These are phyloP conservation scores for Syncephalastrum racemosum DNA, from an alignment of 371 early-diverging fungal species.

Conservation along the genomic window DNA sequence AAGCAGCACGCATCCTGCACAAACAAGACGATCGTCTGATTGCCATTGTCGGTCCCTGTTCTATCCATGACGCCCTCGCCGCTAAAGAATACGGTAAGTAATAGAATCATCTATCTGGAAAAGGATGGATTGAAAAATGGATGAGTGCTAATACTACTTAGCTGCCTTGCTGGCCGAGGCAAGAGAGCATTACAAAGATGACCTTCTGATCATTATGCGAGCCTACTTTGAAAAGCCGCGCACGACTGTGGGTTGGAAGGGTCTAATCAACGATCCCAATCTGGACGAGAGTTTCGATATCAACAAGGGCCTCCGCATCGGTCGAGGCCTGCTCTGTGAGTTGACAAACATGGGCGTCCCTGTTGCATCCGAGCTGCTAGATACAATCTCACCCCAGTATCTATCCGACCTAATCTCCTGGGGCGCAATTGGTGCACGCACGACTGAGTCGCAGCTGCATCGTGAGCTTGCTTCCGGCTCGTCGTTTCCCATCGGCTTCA, in stretches of 20 bases:
- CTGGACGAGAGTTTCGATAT: slow-evolving; percentile 79
- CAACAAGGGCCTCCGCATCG: slow-evolving; percentile 88
- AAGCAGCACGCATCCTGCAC: slow-evolving; percentile 69
- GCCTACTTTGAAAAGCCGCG: slow-evolving; percentile 96
- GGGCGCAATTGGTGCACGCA: slow-evolving; percentile 96
- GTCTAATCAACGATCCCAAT: slow-evolving; percentile 89
- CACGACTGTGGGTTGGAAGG: slow-evolving; percentile 96
- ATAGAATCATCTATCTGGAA: background rate
- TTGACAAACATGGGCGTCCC: slow-evolving; percentile 84
- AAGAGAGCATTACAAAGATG: slow-evolving; percentile 54
- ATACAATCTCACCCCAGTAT: slow-evolving; percentile 94
- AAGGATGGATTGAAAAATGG: background rate
- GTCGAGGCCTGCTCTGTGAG: slow-evolving; percentile 75
- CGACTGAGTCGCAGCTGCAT: slow-evolving; percentile 92
- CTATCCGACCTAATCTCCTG: slow-evolving; percentile 89
- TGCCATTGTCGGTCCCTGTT: slow-evolving; percentile 93
- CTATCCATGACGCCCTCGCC: slow-evolving; percentile 86
- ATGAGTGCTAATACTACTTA: slow-evolving; percentile 22
- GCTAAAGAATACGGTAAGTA: slow-evolving; percentile 77
- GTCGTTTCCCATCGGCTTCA: slow-evolving; percentile 95
- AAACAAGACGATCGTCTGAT: slow-evolving; percentile 84
- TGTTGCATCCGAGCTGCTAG: slow-evolving; percentile 86
- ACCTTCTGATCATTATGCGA: slow-evolving; percentile 86
- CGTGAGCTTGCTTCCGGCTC: slow-evolving; percentile 93
- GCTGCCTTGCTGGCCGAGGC: slow-evolving; percentile 57